A percentile compares a stretch with the other conserved stretches of the same genome.
Evolutionary conservation across 2,329 filamentous ascomycete species (phyloP).

Genomic region (Sporothrix sp.): DNA sequence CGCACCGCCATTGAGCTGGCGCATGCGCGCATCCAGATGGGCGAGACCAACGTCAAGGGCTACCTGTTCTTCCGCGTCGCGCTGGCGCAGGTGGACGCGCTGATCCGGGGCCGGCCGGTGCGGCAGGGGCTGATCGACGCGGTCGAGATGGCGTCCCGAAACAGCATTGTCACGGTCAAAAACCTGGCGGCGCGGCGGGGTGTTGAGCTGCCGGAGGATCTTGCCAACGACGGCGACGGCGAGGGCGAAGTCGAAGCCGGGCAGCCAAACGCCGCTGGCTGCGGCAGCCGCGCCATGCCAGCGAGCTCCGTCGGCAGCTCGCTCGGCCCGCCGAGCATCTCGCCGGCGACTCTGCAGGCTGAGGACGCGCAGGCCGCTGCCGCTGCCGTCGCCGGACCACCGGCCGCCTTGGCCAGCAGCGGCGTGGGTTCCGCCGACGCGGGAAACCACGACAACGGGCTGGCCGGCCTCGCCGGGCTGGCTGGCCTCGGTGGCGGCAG

Average conservation of each 20-base stretch:
- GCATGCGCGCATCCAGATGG: conserved; percentile 14
- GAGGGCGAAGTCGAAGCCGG: neutral
- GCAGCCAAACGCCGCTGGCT: neutral
- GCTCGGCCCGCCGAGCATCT: neutral
- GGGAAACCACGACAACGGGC: no score
- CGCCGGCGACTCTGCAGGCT: neutral
- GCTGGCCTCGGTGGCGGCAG: no score
- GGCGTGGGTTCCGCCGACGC: no score
- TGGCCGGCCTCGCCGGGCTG: no score
- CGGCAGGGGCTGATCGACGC: conserved; percentile 10
- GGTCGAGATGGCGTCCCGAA: neutral
- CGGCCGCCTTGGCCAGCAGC: no score
- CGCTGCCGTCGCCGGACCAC: no score
- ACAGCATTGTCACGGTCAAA: conserved; percentile 2
- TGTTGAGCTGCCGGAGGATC: conserved; percentile 8
- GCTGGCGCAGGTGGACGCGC: conserved; percentile 16
- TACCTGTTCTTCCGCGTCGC: conserved; percentile 14
- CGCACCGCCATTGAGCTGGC: neutral
- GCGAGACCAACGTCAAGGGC: conserved; percentile 20
- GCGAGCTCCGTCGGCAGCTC: neutral
- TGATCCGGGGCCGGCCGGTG: conserved; percentile 10
- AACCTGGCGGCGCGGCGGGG: neutral
- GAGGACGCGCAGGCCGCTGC: neutral
- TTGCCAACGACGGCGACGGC: neutral
- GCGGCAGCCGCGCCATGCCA: neutral